A percentile compares a stretch with the other conserved stretches of the same genome.
These are phyloP conservation scores for Solanum hybrid DNA, from an alignment of 305 asterid species.

Conservation along the genomic window DNA sequence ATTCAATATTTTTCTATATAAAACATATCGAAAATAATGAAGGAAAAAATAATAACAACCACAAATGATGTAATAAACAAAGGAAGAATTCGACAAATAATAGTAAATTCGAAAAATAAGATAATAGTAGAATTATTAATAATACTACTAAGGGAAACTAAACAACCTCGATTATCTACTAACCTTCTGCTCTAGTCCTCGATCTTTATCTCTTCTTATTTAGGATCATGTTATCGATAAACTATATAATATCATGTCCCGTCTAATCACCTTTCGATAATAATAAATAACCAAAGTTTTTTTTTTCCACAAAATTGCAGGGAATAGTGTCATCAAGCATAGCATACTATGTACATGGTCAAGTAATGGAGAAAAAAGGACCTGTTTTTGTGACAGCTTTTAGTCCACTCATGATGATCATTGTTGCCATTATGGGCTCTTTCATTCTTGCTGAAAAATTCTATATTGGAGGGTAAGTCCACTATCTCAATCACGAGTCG, in stretches of 20 bases:
- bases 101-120: background rate
- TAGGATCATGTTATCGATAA: accelerated
- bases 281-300: background rate
- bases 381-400: slow-evolving; percentile 83
- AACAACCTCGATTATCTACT: background rate
- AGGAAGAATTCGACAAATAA: background rate
- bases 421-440: slow-evolving; percentile 81
- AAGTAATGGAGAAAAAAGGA: slow-evolving; percentile 73
- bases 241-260: accelerated
- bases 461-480: slow-evolving; percentile 63
- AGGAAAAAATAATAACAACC: background rate
- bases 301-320: slow-evolving; percentile 23
- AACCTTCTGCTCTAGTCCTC: accelerated
- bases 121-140: background rate
- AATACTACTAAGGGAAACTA: background rate
- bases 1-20: background rate
- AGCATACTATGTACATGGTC: slow-evolving; percentile 83
- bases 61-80: background rate
- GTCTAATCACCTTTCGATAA: background rate
- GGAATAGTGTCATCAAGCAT: slow-evolving; percentile 87
- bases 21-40: no score
- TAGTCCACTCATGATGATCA: slow-evolving; percentile 88
- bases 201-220: background rate
- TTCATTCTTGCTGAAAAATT: slow-evolving; percentile 73
- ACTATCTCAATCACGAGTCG: background rate